Base-by-base conservation (phyloP, 1,284 basidiomycete genomes). In the Cryptococcus sp. region DNA sequence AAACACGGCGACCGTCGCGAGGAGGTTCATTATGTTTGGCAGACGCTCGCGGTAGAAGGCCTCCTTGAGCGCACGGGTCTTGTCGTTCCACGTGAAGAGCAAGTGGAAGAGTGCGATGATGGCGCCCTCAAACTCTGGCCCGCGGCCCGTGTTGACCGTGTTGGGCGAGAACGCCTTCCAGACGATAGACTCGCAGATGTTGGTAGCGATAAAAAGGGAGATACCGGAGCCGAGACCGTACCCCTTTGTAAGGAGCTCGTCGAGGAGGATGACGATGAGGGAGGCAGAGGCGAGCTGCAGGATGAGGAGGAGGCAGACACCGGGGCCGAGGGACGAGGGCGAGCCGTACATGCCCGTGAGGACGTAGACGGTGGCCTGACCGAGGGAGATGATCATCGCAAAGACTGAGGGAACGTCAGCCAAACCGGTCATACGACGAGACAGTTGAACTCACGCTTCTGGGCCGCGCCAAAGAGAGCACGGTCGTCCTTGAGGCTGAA, bases 131-230 rank as follows among this genome's bases (percentile, higher is more conserved):
- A 98, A 98, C 78, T 98, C 95, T 59, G 95, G 91, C 6, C 95
- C 95, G 66, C 94, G 90, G 52, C 95, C 95, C 24, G 93, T 97
- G 84, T 98, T 98, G 80, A 98, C 80, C 47, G 95, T 98, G 36
- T 93, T 98, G 33, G 95, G 96, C 3, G 91, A 95, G 80, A 98
- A 98, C 2, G 94, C 95, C 78, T 98, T 98, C 95, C 95, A 98
- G 71, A 98, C 86, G 80, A 98, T 98, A 59, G 89, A 91, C 79
- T 98, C 95, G 80, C 96, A 98, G 68, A 98, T 97, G 83, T 98
- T 98, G 80, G 95, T 98, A 4, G 95, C 95, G 68, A 98, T 97
- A 84, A 98, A 98, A 62, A 98, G 87, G 57, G 94, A 96, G 78
- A 98, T 97, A 71, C 95, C 95, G 2, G 92, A 96, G 56, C 95